Conservation (phyloP, 1,284 basidiomycete genomes). For the Mycosarcoma mackinlayi region DNA sequence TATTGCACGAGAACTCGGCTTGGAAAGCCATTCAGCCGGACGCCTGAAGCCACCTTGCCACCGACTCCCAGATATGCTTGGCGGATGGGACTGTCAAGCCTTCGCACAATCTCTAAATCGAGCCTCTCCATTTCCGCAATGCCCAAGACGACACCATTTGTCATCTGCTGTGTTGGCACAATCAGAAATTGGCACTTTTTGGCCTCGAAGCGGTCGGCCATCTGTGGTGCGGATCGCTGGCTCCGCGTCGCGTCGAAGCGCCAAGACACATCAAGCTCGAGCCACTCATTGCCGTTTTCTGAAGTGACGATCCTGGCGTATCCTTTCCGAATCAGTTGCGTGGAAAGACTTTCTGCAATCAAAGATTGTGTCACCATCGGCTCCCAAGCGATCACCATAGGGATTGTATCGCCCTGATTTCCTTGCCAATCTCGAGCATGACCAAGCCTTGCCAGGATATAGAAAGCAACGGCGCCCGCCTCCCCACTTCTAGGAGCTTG, state of each 20-base stretch:
- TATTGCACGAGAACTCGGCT: accelerated
- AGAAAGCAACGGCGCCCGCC: neutral
- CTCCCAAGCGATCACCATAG: constrained; percentile 2
- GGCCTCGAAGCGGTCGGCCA: neutral
- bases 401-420: neutral
- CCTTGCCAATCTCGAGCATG: too few relatives aligned
- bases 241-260: neutral
- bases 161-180: constrained; percentile 8
- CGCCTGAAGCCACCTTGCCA: neutral
- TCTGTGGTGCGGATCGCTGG: neutral
- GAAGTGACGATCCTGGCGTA: neutral
- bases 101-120: neutral
- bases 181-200: constrained; percentile 3
- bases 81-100: neutral
- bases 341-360: constrained; percentile 4
- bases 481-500: neutral
- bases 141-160: constrained; percentile 2
- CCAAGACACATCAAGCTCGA: constrained; percentile 2
- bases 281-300: neutral
- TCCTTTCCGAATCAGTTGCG: neutral
- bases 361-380: neutral
- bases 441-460: constrained; percentile 1
- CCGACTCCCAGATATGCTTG: neutral
- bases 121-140: neutral
- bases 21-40: neutral